Conservation (phyloP, 2,329 filamentous ascomycete species). For the Fusarium sp. region DNA sequence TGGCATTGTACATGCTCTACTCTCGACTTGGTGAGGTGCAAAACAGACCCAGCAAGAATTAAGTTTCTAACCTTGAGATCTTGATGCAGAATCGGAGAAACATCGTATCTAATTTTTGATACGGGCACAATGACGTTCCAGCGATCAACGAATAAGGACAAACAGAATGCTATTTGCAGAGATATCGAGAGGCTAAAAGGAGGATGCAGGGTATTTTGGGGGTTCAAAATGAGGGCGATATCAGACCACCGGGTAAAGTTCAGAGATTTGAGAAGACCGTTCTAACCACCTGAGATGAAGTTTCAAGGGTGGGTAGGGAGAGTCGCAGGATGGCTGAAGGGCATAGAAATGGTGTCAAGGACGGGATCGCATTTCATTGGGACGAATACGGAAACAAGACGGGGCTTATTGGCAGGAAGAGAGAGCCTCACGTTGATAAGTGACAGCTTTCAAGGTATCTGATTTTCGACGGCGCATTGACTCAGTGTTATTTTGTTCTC, state of each 20-base stretch:
- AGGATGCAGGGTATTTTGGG: slow-evolving; percentile 29
- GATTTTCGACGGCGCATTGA: slow-evolving; percentile 41
- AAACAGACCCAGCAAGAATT: slow-evolving; percentile 36
- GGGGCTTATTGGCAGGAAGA: slow-evolving; percentile 35
- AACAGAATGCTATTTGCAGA: slow-evolving; percentile 10
- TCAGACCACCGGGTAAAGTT: background rate
- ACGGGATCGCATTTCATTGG: slow-evolving; percentile 44
- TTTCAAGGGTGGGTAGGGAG: slow-evolving; percentile 13
- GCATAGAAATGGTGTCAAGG: slow-evolving; percentile 46
- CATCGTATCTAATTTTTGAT: slow-evolving; percentile 50
- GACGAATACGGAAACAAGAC: slow-evolving; percentile 38
- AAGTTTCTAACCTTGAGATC: slow-evolving; percentile 42
- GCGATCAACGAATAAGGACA: slow-evolving; percentile 10
- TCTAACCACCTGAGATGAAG: background rate
- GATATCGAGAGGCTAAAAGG: slow-evolving; percentile 32
- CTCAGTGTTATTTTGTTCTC: slow-evolving; percentile 35
- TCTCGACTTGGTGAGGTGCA: slow-evolving; percentile 83
- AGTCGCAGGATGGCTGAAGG: slow-evolving; percentile 32
- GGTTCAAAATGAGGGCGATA: background rate
- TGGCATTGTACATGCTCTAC: slow-evolving; percentile 99
- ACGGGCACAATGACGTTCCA: slow-evolving; percentile 23
- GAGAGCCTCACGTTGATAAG: slow-evolving; percentile 27
- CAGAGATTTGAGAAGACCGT: slow-evolving; percentile 6
- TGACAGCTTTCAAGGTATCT: slow-evolving; percentile 33
- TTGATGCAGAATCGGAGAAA: slow-evolving; percentile 55